These are phyloP conservation scores for Lachnellula hyalina DNA, from an alignment of 2,329 filamentous ascomycete species.

Conservation along the genomic window DNA sequence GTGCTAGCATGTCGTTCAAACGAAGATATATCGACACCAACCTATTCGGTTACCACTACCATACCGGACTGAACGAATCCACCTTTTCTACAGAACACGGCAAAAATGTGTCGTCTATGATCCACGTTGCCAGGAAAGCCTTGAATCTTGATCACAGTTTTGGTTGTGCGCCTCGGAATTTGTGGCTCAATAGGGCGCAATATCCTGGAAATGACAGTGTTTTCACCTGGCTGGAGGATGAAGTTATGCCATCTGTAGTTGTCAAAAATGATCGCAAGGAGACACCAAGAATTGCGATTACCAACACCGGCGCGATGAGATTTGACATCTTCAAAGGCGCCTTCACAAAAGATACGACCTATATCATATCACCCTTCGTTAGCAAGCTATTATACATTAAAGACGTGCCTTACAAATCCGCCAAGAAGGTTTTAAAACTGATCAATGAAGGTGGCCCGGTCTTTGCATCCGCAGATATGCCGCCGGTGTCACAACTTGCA, in stretches of 20 bases:
- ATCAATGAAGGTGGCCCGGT: conserved; percentile 53
- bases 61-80: conserved; percentile 65
- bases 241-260: conserved; percentile 67
- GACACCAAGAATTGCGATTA: conserved; percentile 64
- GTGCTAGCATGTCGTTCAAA: conserved; percentile 53
- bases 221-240: conserved; percentile 71
- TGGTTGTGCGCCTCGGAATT: conserved; percentile 76
- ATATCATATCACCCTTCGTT: conserved; percentile 80
- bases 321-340: conserved; percentile 93
- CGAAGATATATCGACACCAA: conserved; percentile 94
- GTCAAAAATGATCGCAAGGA: conserved; percentile 51
- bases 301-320: conserved; percentile 86
- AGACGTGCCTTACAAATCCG: conserved; percentile 73
- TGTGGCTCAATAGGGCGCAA: conserved; percentile 76
- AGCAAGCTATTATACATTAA: conserved; percentile 72
- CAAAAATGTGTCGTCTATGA: conserved; percentile 63
- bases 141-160: conserved; percentile 68
- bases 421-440: conserved; percentile 59
- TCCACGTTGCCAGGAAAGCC: conserved; percentile 61
- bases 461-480: conserved; percentile 22
- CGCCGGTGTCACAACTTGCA: conserved; percentile 27
- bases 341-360: conserved; percentile 85
- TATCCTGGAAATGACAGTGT: conserved; percentile 73
- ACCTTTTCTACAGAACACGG: conserved; percentile 76
- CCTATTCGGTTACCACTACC: conserved; percentile 74